Evolutionary conservation across 2,329 filamentous ascomycete species (phyloP).

Genomic region (Westerdykella sp.): DNA sequence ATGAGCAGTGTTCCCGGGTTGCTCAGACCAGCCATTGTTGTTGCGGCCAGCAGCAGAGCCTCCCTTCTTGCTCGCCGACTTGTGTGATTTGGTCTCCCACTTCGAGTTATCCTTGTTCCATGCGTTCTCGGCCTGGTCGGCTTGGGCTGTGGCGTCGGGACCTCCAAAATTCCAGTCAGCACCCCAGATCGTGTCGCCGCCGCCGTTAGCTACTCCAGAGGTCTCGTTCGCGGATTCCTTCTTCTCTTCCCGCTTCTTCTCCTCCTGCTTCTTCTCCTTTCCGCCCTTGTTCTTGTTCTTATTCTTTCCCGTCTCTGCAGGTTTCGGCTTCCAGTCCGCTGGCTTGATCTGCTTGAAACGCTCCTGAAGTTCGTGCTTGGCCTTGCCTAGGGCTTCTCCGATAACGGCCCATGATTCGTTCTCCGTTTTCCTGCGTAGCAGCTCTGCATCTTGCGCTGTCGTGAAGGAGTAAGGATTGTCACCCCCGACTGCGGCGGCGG

Average conservation of each 20-base stretch:
- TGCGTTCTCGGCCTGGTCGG: conserved; percentile 13
- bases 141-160: conserved; percentile 5
- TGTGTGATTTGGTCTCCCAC: conserved; percentile 3
- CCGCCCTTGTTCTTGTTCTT: conserved; percentile 11
- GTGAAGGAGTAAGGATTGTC: conserved; percentile 21
- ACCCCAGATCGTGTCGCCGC: neutral
- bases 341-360: conserved; percentile 35
- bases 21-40: neutral
- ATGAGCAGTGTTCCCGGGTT: neutral
- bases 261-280: conserved; percentile 3
- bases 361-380: conserved; percentile 6
- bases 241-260: conserved; percentile 6
- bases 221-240: conserved; percentile 6
- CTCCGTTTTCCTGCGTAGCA: conserved; percentile 33
- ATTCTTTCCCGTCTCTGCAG: conserved; percentile 12
- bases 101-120: conserved; percentile 9
- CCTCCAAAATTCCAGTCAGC: too few species aligned
- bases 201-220: neutral
- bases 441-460: conserved; percentile 36
- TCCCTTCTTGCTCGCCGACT: neutral
- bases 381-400: conserved; percentile 23
- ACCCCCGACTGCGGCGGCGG: neutral
- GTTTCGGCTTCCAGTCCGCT: conserved; percentile 13
- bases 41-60: neutral
- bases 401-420: conserved; percentile 26